A percentile compares a stretch with the other conserved stretches of the same genome.
Conservation (phyloP, 139 green algal genomes). For the Haematococcus sp. region DNA sequence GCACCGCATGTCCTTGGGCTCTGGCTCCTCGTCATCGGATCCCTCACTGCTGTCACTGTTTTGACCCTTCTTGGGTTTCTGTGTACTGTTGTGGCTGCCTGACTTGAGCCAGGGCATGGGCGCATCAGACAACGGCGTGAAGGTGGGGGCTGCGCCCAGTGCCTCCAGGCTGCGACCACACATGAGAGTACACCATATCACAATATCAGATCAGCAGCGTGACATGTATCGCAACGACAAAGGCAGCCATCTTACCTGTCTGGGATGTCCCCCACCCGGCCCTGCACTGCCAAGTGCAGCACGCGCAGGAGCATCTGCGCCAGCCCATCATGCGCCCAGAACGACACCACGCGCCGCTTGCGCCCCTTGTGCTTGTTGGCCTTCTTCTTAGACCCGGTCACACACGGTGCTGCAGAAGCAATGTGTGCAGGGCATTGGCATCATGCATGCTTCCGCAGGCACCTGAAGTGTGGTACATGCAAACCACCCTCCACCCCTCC, state of each 20-base stretch:
- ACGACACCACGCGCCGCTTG: background rate
- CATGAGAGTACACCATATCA: background rate
- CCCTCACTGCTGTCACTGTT: background rate
- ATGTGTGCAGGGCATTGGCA: background rate
- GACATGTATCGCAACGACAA: background rate
- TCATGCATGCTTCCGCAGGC: too few species aligned
- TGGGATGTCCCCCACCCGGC: background rate
- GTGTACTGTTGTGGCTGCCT: too few species aligned
- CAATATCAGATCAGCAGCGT: background rate
- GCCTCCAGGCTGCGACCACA: background rate
- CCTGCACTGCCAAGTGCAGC: background rate
- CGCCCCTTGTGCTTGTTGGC: background rate
- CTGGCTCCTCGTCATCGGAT: background rate
- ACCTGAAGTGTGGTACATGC: too few species aligned
- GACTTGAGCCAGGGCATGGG: too few species aligned
- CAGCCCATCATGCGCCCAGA: constrained; percentile 1
- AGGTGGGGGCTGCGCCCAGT: background rate
- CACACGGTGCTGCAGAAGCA: background rate
- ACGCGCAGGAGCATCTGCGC: constrained; percentile 3
- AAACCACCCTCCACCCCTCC: too few species aligned
- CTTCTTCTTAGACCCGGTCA: background rate
- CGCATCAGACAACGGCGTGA: background rate
- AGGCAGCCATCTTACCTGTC: background rate
- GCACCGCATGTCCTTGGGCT: background rate
- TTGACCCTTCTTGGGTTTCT: too few species aligned